A percentile compares a stretch with the other conserved stretches of the same genome.
Conservation (phyloP, 306 rosid genomes). For the Notholithocarpus densiflorus region DNA sequence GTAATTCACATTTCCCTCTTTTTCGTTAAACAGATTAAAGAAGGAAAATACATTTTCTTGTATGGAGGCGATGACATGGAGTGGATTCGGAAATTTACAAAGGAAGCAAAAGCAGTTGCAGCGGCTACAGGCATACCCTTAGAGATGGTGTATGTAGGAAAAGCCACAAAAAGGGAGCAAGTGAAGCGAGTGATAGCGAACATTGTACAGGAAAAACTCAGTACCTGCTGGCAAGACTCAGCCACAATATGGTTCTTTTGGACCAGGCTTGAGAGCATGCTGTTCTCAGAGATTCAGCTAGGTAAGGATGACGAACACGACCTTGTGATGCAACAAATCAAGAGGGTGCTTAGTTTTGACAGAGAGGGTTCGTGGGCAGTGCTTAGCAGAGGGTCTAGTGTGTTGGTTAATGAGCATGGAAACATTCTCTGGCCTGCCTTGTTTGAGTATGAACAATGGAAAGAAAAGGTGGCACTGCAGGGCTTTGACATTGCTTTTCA, state of each 20-base stretch:
- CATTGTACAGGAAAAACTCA: slow-evolving; percentile 36
- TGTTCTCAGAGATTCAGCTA: slow-evolving; percentile 55
- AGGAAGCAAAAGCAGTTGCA: slow-evolving; percentile 39
- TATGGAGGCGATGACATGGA: slow-evolving; percentile 50
- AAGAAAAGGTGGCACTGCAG: slow-evolving; percentile 14
- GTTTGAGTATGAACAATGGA: slow-evolving; percentile 48
- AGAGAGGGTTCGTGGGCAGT: slow-evolving; percentile 50
- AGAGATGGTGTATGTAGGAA: slow-evolving; percentile 57
- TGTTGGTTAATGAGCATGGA: slow-evolving; percentile 49
- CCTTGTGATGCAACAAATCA: slow-evolving; percentile 46
- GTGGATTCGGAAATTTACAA: slow-evolving; percentile 50
- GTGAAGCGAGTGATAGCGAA: slow-evolving; percentile 29
- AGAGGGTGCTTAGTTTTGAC: slow-evolving; percentile 52
- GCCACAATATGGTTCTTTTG: slow-evolving; percentile 61
- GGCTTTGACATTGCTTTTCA: slow-evolving; percentile 43
- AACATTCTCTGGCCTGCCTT: slow-evolving; percentile 28
- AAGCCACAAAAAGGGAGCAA: slow-evolving; percentile 41
- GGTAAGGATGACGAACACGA: slow-evolving; percentile 35
- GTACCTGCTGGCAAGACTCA: slow-evolving; percentile 42
- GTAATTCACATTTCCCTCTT: neutral
- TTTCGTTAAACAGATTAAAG: slow-evolving; percentile 39
- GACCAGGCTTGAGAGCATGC: slow-evolving; percentile 65
- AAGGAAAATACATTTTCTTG: slow-evolving; percentile 44
- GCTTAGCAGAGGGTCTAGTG: slow-evolving; percentile 39
- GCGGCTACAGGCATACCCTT: slow-evolving; percentile 30